Conservation (phyloP, 148 eudicot genomes). For the Nyssa sinensis region DNA sequence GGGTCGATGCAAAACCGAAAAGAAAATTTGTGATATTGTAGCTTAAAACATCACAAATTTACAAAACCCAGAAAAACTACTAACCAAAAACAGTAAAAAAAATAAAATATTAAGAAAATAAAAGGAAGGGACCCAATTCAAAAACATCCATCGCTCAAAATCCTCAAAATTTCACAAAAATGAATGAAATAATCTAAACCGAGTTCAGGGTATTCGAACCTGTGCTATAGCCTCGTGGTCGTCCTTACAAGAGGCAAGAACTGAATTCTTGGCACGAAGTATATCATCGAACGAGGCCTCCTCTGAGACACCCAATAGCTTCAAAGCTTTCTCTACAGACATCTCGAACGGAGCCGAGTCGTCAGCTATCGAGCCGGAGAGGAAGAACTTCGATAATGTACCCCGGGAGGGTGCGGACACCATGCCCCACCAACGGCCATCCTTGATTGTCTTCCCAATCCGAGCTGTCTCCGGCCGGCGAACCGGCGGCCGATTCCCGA, state of each 20-base stretch:
- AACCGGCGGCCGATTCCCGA: conserved; percentile 14
- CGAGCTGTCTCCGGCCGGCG: conserved; percentile 21
- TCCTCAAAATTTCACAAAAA: neutral
- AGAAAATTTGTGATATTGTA: neutral
- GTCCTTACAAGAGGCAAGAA: conserved; percentile 59
- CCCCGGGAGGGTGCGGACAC: conserved; percentile 30
- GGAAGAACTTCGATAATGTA: conserved; percentile 6
- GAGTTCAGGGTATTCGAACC: conserved; percentile 29
- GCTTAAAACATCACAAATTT: neutral
- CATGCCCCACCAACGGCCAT: conserved; percentile 3
- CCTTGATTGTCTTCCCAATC: conserved; percentile 18
- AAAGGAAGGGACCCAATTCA: too few species aligned
- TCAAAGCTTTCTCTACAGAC: conserved; percentile 85
- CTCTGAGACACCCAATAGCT: conserved; percentile 75
- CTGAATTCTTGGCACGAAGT: conserved; percentile 75
- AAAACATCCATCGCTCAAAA: neutral
- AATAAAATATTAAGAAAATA: too few species aligned
- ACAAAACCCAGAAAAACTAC: neutral
- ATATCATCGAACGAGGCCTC: conserved; percentile 87
- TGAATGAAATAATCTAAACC: neutral
- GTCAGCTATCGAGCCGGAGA: conserved; percentile 66
- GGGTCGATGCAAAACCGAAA: neutral
- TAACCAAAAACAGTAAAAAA: neutral
- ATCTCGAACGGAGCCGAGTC: conserved; percentile 79
- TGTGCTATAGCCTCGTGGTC: conserved; percentile 65